These are phyloP conservation scores for Onygena corvina DNA, from an alignment of 2,329 filamentous ascomycete genomes.

Conservation along the genomic window DNA sequence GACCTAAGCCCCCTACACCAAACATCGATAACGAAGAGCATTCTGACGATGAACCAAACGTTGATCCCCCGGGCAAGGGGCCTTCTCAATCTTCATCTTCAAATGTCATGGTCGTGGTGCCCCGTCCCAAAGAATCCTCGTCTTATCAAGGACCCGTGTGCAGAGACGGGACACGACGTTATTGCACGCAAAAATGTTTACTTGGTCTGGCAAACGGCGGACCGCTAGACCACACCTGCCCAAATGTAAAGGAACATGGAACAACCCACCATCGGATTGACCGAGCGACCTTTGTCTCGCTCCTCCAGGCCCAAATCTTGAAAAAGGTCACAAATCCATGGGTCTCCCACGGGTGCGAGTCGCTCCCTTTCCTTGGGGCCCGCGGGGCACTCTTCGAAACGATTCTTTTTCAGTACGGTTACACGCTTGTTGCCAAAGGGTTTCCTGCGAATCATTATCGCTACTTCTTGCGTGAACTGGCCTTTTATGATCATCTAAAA, in stretches of 20 bases:
- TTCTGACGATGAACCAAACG: not conserved
- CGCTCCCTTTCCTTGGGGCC: slow-evolving; percentile 16
- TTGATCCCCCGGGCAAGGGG: slow-evolving; percentile 10
- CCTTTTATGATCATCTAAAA: slow-evolving; percentile 14
- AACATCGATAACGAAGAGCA: slow-evolving; percentile 5
- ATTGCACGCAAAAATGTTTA: slow-evolving; percentile 34
- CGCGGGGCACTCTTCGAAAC: slow-evolving; percentile 19
- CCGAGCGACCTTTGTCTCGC: slow-evolving; percentile 10
- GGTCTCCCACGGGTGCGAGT: slow-evolving; percentile 13
- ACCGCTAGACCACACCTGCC: slow-evolving; percentile 27
- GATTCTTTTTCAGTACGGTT: slow-evolving; percentile 16
- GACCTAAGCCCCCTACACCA: not conserved
- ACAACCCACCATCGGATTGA: slow-evolving; percentile 16
- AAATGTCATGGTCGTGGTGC: slow-evolving; percentile 11
- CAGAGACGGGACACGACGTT: slow-evolving; percentile 18
- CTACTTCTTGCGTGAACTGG: slow-evolving; percentile 14
- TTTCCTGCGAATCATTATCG: slow-evolving; percentile 8
- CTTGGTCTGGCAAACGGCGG: slow-evolving; percentile 25
- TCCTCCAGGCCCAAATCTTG: slow-evolving; percentile 13
- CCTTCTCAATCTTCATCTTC: slow-evolving; percentile 10
- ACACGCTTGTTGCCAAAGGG: slow-evolving; percentile 18
- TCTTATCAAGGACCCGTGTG: slow-evolving; percentile 3
- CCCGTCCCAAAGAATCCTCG: slow-evolving; percentile 10
- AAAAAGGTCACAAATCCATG: slow-evolving; percentile 7
- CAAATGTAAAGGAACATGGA: slow-evolving; percentile 30